Evolutionary conservation across 345 rosid species (phyloP), one percentile per base, ranked within the genome.

Genomic region (Rhodamnia rubescens): DNA sequence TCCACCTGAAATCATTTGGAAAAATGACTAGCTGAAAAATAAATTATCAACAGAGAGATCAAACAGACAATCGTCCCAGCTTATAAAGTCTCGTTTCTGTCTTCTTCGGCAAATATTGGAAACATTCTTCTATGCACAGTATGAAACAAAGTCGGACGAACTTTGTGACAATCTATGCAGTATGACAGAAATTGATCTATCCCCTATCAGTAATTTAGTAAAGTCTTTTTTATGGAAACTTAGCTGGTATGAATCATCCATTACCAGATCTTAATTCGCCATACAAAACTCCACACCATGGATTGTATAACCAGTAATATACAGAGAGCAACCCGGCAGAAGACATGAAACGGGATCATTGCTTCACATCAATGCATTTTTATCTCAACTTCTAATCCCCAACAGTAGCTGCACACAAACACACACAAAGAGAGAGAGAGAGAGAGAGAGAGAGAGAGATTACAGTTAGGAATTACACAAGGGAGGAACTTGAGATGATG

Each of bases 391-490:
- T 69, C 78, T 16, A 32, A 69, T 15, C 78, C 56, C 16, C 44
- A 52, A 82, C 9, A 32, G 53, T 42, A 52, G 51, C 21, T 52
- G 22, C 27, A 61, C 1, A 27, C 11, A 58, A 3, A 53, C 6
- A 29, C 29, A 53, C 6, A 29, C 29, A 69, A 36, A 42, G 24
- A 57, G 29, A 50, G 29, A 59, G 53, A 49, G 74, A 85, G 82
- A 85, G 84, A 83, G 61, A 88, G 49, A 78, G 55, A 86, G 81
- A 89, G 86, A 84, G 47, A 53, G 86, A 86, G 27, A 85, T 90
- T 87, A 96, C 99, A 96, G 87, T 95, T 92, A 74, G 98, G 98
- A 49, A 89, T 82, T 86, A 94, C 84, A 92, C 99, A 96, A 74
- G 98, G 99, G 84, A 96, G 98, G 89, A 96, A 94, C 83, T 89